Evolutionary conservation across 1,139 yeast species (phyloP).

Genomic region (Sugiyamaella neomexicana): DNA sequence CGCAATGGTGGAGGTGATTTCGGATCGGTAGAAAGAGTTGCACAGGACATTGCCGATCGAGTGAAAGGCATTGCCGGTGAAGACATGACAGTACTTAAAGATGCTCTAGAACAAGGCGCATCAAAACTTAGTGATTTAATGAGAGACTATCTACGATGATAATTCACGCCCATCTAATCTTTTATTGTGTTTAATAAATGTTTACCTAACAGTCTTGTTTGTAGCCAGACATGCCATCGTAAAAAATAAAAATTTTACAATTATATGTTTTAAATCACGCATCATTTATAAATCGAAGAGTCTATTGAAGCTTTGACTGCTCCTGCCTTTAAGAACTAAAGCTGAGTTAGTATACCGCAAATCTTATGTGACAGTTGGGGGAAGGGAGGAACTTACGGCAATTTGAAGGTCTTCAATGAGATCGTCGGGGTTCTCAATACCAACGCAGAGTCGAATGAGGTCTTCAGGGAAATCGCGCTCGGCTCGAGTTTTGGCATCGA

Average conservation of each 20-base stretch:
- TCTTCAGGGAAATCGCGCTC: slow-evolving; percentile 93
- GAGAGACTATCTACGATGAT: slow-evolving; percentile 72
- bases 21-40: slow-evolving; percentile 54
- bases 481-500: slow-evolving; percentile 80
- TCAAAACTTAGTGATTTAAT: slow-evolving; percentile 78
- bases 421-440: slow-evolving; percentile 70
- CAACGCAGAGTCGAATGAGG: slow-evolving; percentile 81
- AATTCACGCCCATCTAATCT: slow-evolving; percentile 1
- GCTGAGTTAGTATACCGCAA: background rate
- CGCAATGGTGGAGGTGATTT: slow-evolving; percentile 35
- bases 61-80: slow-evolving; percentile 78
- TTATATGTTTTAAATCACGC: slow-evolving; percentile 3
- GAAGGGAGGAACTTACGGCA: slow-evolving; percentile 42
- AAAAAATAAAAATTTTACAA: background rate
- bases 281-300: slow-evolving; percentile 15
- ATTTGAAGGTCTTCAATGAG: slow-evolving; percentile 67
- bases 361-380: too few relatives aligned
- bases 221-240: background rate
- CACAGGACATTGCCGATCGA: slow-evolving; percentile 66
- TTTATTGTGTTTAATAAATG: slow-evolving; percentile 1
- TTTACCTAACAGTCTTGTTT: background rate
- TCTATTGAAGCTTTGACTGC: slow-evolving; percentile 26
- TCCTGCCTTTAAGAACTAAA: slow-evolving; percentile 31
- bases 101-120: slow-evolving; percentile 94
- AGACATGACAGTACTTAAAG: slow-evolving; percentile 83